Base-by-base conservation (phyloP, 1,284 basidiomycete species). In the Marasmius sp. region DNA sequence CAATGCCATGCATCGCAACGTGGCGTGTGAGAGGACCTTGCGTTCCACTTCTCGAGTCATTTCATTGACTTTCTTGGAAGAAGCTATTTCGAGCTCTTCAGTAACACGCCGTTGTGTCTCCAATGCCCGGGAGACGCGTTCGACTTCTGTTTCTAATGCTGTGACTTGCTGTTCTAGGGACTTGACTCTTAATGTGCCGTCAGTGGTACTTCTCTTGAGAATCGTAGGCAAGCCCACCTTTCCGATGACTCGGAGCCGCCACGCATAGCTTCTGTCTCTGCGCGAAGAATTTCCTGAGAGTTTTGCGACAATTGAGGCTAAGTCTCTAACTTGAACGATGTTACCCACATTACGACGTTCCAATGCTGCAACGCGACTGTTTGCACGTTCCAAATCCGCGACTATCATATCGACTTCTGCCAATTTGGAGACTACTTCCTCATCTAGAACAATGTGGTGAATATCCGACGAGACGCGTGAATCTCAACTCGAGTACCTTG, bases 391-490 rank as follows among this genome's bases (percentile, higher is more conserved):
- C 47, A 98, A 81, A 75, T 99, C 97, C 14, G 91, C 92, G 27
- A 93, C 90, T 64, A 97, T 86, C 85, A 97, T 91, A 68, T 98
- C 96, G 60, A 96, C 83, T 72, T 97, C 95, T 0, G 92, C 89
- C 34, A 97, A 83, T 67, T 95, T 92, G 0, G 93, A 86, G 2
- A 94, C 82, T 10, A 94, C 91, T 72, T 97, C 95, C 71, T 96
- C 93, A 70, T 97, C 94, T 95, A 67, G 51, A 49, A n/a, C 12
- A 39, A 38, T n/a, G 11, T 14, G 43, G 11, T 34, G 65, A 52
- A 38, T 67, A 58, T 51, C 43, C 64, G 45, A 60, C 54, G 50
- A 62, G 51, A 66, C 20, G 58, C 20, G 56, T 47, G 34, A 61
- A 34, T 37, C 39, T 65, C 20, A 22, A n/a, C 27, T 27, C 50